Conservation (phyloP, 441 rosid genomes). For the Jatropha multifida region DNA sequence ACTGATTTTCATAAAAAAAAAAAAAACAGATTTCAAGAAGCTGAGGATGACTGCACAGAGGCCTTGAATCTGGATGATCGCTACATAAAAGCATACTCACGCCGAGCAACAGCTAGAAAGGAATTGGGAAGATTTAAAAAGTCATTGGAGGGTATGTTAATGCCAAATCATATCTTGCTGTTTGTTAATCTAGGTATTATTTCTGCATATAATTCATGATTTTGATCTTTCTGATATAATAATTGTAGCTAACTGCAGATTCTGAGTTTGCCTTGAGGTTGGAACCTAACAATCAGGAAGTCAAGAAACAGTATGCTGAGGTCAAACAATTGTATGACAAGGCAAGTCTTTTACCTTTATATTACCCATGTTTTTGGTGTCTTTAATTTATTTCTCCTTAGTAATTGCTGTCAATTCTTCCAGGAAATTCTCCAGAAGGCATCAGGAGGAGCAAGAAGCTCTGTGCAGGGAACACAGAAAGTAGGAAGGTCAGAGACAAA, state of each 20-base stretch:
- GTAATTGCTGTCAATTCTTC: constrained; percentile 15
- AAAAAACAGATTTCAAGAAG: constrained; percentile 59
- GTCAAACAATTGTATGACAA: constrained; percentile 70
- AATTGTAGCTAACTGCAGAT: constrained; percentile 56
- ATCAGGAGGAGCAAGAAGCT: constrained; percentile 51
- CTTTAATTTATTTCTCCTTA: constrained; percentile 14
- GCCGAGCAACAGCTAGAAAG: constrained; percentile 87
- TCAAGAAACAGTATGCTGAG: constrained; percentile 76
- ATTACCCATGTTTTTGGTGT: not conserved
- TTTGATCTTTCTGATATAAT: constrained; percentile 26
- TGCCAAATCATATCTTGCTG: not conserved
- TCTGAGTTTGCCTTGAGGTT: constrained; percentile 80
- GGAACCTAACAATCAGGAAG: constrained; percentile 84
- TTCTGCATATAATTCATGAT: constrained; percentile 3
- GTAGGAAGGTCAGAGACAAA: constrained; percentile 41
- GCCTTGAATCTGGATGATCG: constrained; percentile 88
- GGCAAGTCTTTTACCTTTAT: constrained; percentile 34
- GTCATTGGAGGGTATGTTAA: constrained; percentile 67
- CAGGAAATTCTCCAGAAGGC: constrained; percentile 69
- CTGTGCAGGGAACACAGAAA: constrained; percentile 43
- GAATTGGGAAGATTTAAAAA: constrained; percentile 72
- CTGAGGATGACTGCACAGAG: constrained; percentile 94
- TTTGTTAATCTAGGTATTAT: not conserved
- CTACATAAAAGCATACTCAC: constrained; percentile 86
- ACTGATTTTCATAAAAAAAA: too few relatives aligned